Evolutionary conservation across 805 yeast species (phyloP), one percentile per base, ranked within the genome.

Genomic region (Candida khao-thaluensis): DNA sequence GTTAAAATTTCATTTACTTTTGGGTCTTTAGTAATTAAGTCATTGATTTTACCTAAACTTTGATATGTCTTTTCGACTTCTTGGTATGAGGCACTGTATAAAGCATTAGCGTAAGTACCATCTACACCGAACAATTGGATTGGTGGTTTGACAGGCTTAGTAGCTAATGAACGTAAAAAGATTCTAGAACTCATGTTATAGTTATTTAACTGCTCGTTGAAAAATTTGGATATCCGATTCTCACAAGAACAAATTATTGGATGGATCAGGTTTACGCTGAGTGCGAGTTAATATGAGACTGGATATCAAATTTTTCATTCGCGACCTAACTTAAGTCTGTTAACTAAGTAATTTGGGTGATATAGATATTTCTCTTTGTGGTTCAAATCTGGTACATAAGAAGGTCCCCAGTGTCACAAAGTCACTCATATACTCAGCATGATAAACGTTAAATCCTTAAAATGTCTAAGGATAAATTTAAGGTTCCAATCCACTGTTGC

Each of bases 101-200:
- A 77, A 35, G 99, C 96, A 42, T 88, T 77, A 53, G 98, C 99
- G 68, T 91, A 91, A 50, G 98, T 89, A 61, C 98, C 99, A 53
- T 90, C 97, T 53, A 91, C 71, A 49, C 98, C 98, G 59, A 78
- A 91, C 63, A 91, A 77, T 77, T 89, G 96, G 49, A 91, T 85
- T 41, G 98, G 97, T 38, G 95, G 89, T 67, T 81, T 82, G 57
- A 77, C 77, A 43, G 76, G 44, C 57, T 72, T 69, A 57, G 81
- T 65, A 58, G 95, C 91, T 72, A 84, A 64, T 42, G 82, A 69
- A 72, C 90, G 83, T 60, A 72, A 58, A 61, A 47, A 42, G 9
- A 26, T 27, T 47, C 48, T 47, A 17, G 41, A 29, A 25, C 37
- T 39, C 42, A 47, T 43, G 14, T 12, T 31, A 4, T 9, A 21